These are phyloP conservation scores for Gaultheria prostrata DNA, from an alignment of 148 eudicot species.

Conservation along the genomic window DNA sequence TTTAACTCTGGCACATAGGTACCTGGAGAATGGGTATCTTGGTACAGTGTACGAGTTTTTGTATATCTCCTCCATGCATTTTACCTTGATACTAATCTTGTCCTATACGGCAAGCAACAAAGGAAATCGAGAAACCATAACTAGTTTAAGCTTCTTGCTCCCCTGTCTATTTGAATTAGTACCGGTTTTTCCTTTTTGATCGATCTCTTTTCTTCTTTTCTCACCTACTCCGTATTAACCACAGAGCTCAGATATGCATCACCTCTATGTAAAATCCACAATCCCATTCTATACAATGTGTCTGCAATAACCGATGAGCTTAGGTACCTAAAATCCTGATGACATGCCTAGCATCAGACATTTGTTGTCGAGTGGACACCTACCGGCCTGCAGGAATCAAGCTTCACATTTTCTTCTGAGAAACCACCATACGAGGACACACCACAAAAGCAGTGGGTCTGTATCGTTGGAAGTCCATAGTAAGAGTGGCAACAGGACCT, in stretches of 20 bases:
- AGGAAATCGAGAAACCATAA: background rate
- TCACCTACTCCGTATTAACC: background rate
- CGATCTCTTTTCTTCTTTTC: background rate
- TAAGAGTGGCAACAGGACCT: background rate
- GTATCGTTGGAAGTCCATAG: background rate
- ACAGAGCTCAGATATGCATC: background rate
- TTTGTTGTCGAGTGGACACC: background rate
- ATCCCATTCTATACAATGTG: background rate
- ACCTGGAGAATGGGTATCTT: background rate
- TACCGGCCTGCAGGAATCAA: background rate
- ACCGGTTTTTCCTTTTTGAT: background rate
- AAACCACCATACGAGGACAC: constrained; percentile 1
- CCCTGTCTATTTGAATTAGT: background rate
- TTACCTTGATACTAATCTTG: background rate
- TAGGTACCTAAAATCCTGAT: background rate
- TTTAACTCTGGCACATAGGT: background rate
- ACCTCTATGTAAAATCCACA: background rate
- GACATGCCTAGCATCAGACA: background rate
- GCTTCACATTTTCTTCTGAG: background rate
- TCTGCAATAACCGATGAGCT: background rate
- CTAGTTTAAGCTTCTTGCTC: background rate
- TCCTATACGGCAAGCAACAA: background rate
- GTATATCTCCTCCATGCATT: background rate
- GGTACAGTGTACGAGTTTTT: background rate
- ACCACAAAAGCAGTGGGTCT: background rate